Evolutionary conservation across 2,329 filamentous ascomycete genomes (phyloP).

Genomic region (Aspergillus sp.): DNA sequence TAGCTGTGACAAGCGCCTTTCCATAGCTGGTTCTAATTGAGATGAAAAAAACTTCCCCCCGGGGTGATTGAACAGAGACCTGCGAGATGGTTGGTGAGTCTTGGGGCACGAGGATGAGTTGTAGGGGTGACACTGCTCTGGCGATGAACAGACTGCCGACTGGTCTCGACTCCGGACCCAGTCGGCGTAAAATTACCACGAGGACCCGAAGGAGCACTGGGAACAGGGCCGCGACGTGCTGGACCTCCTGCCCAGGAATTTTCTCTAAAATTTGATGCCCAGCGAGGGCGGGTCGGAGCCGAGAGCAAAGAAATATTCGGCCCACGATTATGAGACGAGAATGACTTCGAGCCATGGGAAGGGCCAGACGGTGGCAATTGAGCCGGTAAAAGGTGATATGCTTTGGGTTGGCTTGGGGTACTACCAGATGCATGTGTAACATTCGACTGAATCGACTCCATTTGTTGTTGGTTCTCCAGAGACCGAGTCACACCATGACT

Average conservation of each 20-base stretch:
- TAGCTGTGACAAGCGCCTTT: constrained; percentile 42
- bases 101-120: constrained; percentile 35
- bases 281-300: constrained; percentile 45
- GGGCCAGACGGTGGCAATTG: constrained; percentile 34
- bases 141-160: constrained; percentile 32
- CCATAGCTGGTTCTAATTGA: constrained; percentile 32
- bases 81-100: constrained; percentile 35
- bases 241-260: constrained; percentile 27
- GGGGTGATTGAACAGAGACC: constrained; percentile 35
- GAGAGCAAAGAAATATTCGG: constrained; percentile 37
- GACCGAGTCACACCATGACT: constrained; percentile 1
- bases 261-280: constrained; percentile 30
- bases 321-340: constrained; percentile 33
- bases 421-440: constrained; percentile 12
- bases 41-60: constrained; percentile 39
- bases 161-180: constrained; percentile 20
- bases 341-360: constrained; percentile 29
- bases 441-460: constrained; percentile 10
- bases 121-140: constrained; percentile 30
- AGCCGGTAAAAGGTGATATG: constrained; percentile 15
- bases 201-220: constrained; percentile 32
- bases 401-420: constrained; percentile 29
- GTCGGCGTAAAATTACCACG: constrained; percentile 26
- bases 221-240: constrained; percentile 28
- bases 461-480: constrained; percentile 5